Evolutionary conservation across 2,329 filamentous ascomycete species (phyloP).

Genomic region (Arthrobotrys conoides): DNA sequence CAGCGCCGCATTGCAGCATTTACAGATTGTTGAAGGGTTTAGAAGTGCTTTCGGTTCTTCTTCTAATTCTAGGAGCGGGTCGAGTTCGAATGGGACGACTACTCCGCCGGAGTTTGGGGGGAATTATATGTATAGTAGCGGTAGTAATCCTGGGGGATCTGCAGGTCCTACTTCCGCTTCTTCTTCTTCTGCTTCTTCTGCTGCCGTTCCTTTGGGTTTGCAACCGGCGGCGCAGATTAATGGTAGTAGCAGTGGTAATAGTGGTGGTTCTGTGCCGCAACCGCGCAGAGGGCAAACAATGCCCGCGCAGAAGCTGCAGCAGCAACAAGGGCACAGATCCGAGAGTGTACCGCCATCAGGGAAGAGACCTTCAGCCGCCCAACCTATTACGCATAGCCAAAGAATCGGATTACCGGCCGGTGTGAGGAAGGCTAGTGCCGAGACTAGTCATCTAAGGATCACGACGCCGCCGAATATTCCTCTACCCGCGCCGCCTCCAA

Average conservation of each 20-base stretch:
- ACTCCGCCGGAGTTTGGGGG: constrained; percentile 9
- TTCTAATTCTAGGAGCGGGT: background rate
- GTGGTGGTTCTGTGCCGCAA: constrained; percentile 19
- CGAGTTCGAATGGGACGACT: constrained; percentile 20
- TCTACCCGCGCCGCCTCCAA: constrained; percentile 11
- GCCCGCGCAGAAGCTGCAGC: constrained; percentile 33
- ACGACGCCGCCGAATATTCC: constrained; percentile 34
- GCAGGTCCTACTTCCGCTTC: background rate
- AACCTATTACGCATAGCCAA: constrained; percentile 6
- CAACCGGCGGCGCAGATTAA: background rate
- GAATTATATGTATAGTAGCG: constrained; percentile 18
- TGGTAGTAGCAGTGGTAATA: constrained; percentile 14
- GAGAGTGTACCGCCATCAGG: constrained; percentile 49
- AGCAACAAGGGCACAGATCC: constrained; percentile 32
- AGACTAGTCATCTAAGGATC: constrained; percentile 17
- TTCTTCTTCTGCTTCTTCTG: background rate
- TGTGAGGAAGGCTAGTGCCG: constrained; percentile 48
- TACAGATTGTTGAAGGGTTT: constrained; percentile 44
- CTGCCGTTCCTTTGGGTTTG: too few relatives aligned
- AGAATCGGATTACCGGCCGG: constrained; percentile 10
- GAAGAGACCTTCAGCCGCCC: constrained; percentile 31
- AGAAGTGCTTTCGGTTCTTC: background rate
- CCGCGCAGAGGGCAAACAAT: constrained; percentile 26
- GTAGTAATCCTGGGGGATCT: constrained; percentile 7
- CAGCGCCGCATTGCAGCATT: constrained; percentile 49